Evolutionary conservation across 352 stramenopile species (phyloP).

Genomic region (Salisapilia sapeloensis): DNA sequence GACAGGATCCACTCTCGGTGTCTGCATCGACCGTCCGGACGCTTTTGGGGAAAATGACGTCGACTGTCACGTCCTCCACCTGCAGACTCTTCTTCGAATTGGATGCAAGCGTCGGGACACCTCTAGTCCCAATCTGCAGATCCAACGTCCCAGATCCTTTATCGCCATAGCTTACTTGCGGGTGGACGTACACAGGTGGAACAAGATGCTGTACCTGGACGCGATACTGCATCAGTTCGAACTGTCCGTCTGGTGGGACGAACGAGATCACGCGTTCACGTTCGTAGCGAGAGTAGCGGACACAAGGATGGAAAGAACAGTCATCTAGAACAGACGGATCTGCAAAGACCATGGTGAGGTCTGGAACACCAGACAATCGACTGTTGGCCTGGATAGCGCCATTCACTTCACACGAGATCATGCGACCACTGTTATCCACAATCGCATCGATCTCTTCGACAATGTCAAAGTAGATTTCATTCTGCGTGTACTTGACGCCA

Average conservation of each 20-base stretch:
- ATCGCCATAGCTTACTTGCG: conserved; percentile 70
- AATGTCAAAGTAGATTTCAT: conserved; percentile 99
- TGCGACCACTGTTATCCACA: conserved; percentile 77
- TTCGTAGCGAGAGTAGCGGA: conserved; percentile 93
- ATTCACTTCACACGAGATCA: conserved; percentile 91
- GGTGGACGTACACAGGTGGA: conserved; percentile 80
- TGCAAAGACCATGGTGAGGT: conserved; percentile 93
- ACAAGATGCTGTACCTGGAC: conserved; percentile 70
- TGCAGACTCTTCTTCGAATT: conserved; percentile 67
- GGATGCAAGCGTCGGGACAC: conserved; percentile 57
- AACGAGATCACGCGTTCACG: conserved; percentile 93
- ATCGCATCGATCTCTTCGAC: conserved; percentile 97
- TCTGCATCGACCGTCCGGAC: conserved; percentile 90
- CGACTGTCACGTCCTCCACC: conserved; percentile 86
- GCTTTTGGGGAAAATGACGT: conserved; percentile 93
- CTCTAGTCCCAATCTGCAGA: conserved; percentile 47
- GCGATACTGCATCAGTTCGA: conserved; percentile 87
- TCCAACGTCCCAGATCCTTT: conserved; percentile 52
- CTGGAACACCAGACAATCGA: conserved; percentile 91
- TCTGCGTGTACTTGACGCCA: conserved; percentile 90
- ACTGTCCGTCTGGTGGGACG: conserved; percentile 94
- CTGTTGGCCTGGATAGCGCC: conserved; percentile 92
- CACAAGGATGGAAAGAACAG: conserved; percentile 97
- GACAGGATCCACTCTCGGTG: conserved; percentile 82
- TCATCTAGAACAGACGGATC: conserved; percentile 94